Percentiles rank a stretch among this genome's conserved stretches.
Evolutionary conservation across 2,329 filamentous ascomycete species (phyloP).

Genomic region (Alternaria dauci): DNA sequence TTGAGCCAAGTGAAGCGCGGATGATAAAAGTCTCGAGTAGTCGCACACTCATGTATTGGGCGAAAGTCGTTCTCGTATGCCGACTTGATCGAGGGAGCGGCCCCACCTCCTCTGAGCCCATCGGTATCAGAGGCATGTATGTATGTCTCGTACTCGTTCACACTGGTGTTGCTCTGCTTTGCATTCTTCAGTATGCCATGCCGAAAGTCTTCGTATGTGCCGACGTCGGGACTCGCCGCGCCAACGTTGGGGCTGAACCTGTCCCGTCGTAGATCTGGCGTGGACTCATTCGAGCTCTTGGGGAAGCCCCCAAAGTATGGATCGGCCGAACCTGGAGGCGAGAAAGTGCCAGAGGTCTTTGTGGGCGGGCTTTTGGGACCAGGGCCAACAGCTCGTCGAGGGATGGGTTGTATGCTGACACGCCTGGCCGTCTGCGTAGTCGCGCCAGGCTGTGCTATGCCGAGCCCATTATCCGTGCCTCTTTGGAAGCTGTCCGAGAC

Average conservation of each 20-base stretch:
- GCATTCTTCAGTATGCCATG: constrained; percentile 33
- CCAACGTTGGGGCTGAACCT: constrained; percentile 22
- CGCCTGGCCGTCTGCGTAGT: constrained; percentile 23
- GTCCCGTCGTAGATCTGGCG: constrained; percentile 46
- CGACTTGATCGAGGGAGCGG: constrained; percentile 44
- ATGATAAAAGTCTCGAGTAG: constrained; percentile 50
- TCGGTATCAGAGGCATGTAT: constrained; percentile 36
- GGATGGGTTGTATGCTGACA: constrained; percentile 36
- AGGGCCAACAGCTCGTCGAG: constrained; percentile 28
- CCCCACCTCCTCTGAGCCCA: constrained; percentile 24
- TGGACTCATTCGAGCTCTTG: constrained; percentile 36
- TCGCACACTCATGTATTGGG: constrained; percentile 49
- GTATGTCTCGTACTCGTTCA: constrained; percentile 43
- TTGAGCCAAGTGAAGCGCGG: constrained; percentile 59
- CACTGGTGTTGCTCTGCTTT: constrained; percentile 28
- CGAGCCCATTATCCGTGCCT: constrained; percentile 41
- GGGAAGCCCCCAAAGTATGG: constrained; percentile 41
- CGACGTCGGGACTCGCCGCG: constrained; percentile 38
- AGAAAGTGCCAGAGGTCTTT: constrained; percentile 30
- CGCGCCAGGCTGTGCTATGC: constrained; percentile 40
- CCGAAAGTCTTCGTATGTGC: constrained; percentile 41
- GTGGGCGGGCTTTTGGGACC: constrained; percentile 29
- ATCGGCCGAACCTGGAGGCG: constrained; percentile 40
- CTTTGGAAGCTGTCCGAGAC: constrained; percentile 34
- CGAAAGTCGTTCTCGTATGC: constrained; percentile 49